phyloP scores from a whole-genome alignment of 805 yeast genomes.

The Cyberlindnera galapagoensis region DNA sequence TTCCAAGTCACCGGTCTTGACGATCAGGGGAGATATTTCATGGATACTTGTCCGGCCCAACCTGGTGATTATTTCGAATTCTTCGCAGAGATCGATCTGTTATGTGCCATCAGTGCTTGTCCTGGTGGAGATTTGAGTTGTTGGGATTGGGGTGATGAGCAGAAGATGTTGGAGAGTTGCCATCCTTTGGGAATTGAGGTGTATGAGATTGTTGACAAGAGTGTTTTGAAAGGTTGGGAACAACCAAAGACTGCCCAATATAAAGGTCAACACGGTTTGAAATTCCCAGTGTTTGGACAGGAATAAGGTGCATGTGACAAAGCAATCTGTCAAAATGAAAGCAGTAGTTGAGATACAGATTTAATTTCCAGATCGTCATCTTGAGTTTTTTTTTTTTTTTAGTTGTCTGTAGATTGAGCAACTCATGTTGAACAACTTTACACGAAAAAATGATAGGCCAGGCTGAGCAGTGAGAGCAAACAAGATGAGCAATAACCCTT shows the following conservation, averaged over 20 bases:
- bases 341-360: no score
- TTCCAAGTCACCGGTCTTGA: constrained; percentile 65
- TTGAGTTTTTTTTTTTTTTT: no score
- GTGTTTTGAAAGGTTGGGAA: constrained; percentile 42
- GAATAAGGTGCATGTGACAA: no score
- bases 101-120: constrained; percentile 61
- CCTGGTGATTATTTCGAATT: constrained; percentile 56
- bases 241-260: constrained; percentile 46
- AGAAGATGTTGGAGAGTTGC: constrained; percentile 52
- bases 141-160: constrained; percentile 59
- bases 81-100: constrained; percentile 59
- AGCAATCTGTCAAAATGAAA: no score
- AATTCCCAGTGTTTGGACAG: constrained; percentile 22
- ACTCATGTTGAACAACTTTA: no score
- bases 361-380: no score
- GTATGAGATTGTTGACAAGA: constrained; percentile 42
- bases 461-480: no score
- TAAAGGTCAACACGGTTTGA: constrained; percentile 49
- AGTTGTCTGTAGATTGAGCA: no score
- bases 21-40: constrained; percentile 59
- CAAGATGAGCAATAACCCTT: no score
- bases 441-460: no score
- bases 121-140: constrained; percentile 64
- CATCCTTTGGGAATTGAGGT: constrained; percentile 60
- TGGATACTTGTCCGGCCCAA: constrained; percentile 64